These are phyloP conservation scores for Ophiostoma himal-ulmi DNA, from an alignment of 2,329 filamentous ascomycete genomes.

Conservation along the genomic window DNA sequence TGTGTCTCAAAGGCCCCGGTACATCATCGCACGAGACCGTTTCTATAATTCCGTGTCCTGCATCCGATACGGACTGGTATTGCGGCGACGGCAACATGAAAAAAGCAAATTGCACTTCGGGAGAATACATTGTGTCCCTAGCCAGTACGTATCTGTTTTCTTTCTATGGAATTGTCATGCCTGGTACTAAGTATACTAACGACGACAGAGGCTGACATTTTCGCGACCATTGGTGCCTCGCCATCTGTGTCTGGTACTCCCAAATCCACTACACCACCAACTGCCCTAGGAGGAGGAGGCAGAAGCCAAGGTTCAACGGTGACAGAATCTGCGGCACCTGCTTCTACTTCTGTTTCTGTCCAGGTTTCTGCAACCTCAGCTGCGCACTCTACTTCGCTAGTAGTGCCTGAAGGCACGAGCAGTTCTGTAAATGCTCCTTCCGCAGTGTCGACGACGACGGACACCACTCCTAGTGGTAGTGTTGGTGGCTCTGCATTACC, in stretches of 20 bases:
- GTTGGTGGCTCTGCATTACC: not conserved
- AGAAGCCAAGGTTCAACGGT: not conserved
- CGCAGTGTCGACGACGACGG: not conserved
- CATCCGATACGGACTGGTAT: constrained; percentile 18
- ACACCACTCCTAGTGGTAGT: not conserved
- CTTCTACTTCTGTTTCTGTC: not conserved
- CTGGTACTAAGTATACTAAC: not conserved
- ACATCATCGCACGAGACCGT: constrained; percentile 11
- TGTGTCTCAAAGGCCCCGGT: constrained; percentile 19
- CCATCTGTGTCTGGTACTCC: not conserved
- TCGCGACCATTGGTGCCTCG: constrained; percentile 19
- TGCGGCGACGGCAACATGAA: constrained; percentile 21
- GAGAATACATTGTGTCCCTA: constrained; percentile 19
- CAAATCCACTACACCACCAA: not conserved
- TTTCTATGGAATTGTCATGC: too few relatives aligned
- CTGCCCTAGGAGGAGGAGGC: not conserved
- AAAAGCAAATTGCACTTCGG: constrained; percentile 22
- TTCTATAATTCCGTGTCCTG: constrained; percentile 17
- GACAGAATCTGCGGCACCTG: not conserved
- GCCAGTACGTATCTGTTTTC: constrained; percentile 2
- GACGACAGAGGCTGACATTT: not conserved
- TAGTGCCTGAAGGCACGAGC: not conserved
- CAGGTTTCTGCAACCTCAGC: not conserved
- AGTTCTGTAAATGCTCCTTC: not conserved
- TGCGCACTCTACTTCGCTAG: not conserved